phyloP scores from a whole-genome alignment of 495 filamentous ascomycete genomes.

The Xylaria scruposa region DNA sequence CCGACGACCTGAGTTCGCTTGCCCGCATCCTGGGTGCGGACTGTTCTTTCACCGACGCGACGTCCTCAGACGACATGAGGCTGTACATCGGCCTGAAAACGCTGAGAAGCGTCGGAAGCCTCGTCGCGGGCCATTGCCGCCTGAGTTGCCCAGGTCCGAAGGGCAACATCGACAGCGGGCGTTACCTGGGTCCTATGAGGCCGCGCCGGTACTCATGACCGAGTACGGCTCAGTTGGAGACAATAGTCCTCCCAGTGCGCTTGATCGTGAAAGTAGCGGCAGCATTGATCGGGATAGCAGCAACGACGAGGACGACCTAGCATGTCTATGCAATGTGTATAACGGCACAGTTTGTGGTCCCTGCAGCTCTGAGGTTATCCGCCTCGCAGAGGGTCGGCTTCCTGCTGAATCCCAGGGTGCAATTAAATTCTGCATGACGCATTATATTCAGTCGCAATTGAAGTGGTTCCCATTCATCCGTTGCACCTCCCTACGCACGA shows the following conservation, averaged over 20 bases:
- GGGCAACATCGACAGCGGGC: neutral
- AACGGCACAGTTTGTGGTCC: constrained; percentile 7
- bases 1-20: constrained; percentile 3
- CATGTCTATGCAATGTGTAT: neutral
- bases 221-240: neutral
- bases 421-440: constrained; percentile 20
- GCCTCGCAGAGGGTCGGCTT: constrained; percentile 4
- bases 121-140: constrained; percentile 11
- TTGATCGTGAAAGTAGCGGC: neutral
- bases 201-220: too few species aligned
- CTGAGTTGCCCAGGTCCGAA: neutral
- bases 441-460: constrained; percentile 14
- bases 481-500: neutral
- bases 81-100: constrained; percentile 10
- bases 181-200: neutral
- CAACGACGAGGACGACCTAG: neutral
- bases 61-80: constrained; percentile 12
- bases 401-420: neutral
- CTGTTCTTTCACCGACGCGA: constrained; percentile 22
- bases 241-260: neutral
- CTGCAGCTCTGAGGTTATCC: constrained; percentile 12
- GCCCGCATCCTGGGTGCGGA: constrained; percentile 8
- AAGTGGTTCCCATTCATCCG: constrained; percentile 14
- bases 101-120: constrained; percentile 16
- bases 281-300: neutral